Base-by-base conservation (phyloP, 176 grass and related monocot species). In the Carex pumila region DNA sequence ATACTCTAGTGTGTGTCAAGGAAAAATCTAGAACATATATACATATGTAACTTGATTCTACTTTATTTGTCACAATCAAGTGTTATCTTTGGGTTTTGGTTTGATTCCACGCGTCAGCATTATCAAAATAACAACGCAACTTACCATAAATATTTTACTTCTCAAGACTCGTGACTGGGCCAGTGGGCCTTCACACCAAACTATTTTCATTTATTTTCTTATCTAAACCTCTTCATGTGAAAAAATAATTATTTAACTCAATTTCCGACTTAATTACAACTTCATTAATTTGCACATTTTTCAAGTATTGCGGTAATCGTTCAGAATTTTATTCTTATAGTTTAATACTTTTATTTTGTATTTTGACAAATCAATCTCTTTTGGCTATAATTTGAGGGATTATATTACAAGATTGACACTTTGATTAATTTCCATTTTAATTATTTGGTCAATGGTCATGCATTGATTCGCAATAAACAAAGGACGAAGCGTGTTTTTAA, bases 41-140 rank as follows among this genome's bases (percentile, higher is more conserved):
- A 25, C 25, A 25, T 0, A 25, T 25, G 0, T 25, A 34, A 68
- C 14, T 47, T 63, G 30, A 81, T 63, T 37, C 1, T 37, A 81
- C 32, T 36, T 81, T n/a, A n/a, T n/a, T n/a, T 81, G 55, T 81
- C 57, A 41, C 56, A 34, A 81, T 81, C 56, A 81, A 81, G 12
- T 62, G 78, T 34, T 62, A 60, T 80, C 77, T 80, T 60, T 31
- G 30, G 43, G 57, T 63, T 62, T 32, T 81, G 25, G 17, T 63
- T 31, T 61, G 30, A 61, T 81, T 47, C 54, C 79, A 81, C 56
- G 55, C 79, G 54, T 81, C 79, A 47, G 1, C 13, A 63, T 41
- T 61, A 61, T 19, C 63, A 81, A 81, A 43, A 34, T 45, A 61
- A 81, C 54, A 37, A 21, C 0, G 31, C 79, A 81, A 81, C 32